These are phyloP conservation scores for Ceratorhiza oryzae-sativae DNA, from an alignment of 1,284 basidiomycete species.

Conservation along the genomic window DNA sequence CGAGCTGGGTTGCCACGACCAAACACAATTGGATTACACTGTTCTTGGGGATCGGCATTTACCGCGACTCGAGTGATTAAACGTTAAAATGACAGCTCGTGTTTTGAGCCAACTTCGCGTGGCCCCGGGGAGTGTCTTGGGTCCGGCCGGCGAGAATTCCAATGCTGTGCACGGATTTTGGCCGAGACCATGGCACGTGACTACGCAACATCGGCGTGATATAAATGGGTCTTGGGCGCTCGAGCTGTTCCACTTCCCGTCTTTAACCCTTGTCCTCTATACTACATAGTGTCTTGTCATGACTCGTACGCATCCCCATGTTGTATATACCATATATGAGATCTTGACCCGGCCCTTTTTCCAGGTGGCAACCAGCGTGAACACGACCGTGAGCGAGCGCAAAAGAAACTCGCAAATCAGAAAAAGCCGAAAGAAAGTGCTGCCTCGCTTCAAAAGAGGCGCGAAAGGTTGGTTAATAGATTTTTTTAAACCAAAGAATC, in stretches of 20 bases:
- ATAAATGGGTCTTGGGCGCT: neutral
- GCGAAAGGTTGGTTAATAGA: constrained; percentile 67
- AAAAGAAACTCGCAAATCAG: constrained; percentile 65
- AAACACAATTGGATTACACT: neutral
- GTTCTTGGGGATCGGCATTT: constrained; percentile 3
- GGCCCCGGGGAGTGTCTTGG: neutral
- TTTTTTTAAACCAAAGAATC: neutral
- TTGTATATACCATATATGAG: neutral
- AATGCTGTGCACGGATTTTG: neutral
- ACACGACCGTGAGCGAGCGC: constrained; percentile 70
- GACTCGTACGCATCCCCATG: constrained; percentile 31
- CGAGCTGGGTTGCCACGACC: neutral
- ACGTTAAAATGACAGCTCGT: constrained; percentile 9
- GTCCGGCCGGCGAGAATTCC: neutral
- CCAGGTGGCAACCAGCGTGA: constrained; percentile 84
- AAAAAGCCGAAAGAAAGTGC: constrained; percentile 68
- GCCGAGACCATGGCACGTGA: constrained; percentile 1
- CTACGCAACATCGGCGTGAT: neutral
- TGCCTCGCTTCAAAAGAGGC: constrained; percentile 65
- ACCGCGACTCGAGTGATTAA: constrained; percentile 1
- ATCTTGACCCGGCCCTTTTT: constrained; percentile 43
- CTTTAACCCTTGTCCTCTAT: neutral
- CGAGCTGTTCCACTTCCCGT: neutral
- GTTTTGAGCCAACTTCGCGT: neutral
- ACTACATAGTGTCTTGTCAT: constrained; percentile 8